These are phyloP conservation scores for Rubia peregrina DNA, from an alignment of 305 asterid species.

Conservation along the genomic window DNA sequence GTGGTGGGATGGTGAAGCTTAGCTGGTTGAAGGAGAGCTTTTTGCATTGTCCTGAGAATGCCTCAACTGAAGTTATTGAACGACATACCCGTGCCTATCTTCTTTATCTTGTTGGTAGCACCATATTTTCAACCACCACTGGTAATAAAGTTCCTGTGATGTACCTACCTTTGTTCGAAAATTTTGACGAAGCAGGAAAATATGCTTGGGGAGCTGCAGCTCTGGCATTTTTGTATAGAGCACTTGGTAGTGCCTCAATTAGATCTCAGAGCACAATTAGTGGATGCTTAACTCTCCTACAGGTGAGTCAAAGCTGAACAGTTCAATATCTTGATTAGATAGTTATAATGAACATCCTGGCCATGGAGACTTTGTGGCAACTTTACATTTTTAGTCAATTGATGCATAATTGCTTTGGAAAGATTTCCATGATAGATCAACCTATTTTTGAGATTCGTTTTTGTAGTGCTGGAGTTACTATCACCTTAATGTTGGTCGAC, in stretches of 20 bases:
- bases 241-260: constrained; percentile 90
- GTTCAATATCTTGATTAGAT: constrained; percentile 10
- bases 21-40: constrained; percentile 93
- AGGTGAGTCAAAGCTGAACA: constrained; percentile 44
- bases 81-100: constrained; percentile 80
- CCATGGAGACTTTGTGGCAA: background rate
- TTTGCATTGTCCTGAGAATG: constrained; percentile 59
- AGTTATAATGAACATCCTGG: constrained; percentile 2
- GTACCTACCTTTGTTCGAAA: constrained; percentile 91
- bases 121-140: constrained; percentile 88
- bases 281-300: constrained; percentile 80
- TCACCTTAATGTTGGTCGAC: constrained; percentile 81
- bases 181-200: constrained; percentile 76
- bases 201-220: constrained; percentile 99
- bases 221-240: constrained; percentile 76
- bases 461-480: constrained; percentile 98
- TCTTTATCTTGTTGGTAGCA: constrained; percentile 87
- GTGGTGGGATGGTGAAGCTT: constrained; percentile 85
- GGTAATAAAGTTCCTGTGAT: constrained; percentile 94
- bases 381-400: constrained; percentile 8
- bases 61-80: constrained; percentile 56
- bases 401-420: constrained; percentile 5
- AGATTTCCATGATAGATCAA: constrained; percentile 10
- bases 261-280: constrained; percentile 90
- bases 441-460: constrained; percentile 16